These are phyloP conservation scores for Trametes punicea DNA, from an alignment of 768 basidiomycete species.

Conservation along the genomic window DNA sequence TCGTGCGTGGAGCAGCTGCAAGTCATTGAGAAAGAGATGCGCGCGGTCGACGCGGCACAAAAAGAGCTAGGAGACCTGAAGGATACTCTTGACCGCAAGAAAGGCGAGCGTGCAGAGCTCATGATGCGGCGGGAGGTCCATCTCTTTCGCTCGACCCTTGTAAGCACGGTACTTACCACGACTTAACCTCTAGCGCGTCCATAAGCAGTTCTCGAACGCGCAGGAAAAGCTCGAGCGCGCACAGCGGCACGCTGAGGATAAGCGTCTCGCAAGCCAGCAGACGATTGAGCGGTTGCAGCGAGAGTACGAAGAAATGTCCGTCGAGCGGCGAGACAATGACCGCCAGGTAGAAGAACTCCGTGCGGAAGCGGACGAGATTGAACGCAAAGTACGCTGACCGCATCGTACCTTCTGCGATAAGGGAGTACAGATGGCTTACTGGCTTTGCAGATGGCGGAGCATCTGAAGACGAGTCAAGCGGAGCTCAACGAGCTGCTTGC, in stretches of 20 bases:
- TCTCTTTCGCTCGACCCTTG: not conserved
- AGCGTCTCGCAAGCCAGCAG: slow-evolving; percentile 65
- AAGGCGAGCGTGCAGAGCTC: slow-evolving; percentile 71
- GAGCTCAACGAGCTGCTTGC: slow-evolving; percentile 79
- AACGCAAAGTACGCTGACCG: slow-evolving; percentile 50
- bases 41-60: slow-evolving; percentile 57
- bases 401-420: not conserved
- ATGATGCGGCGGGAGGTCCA: slow-evolving; percentile 64
- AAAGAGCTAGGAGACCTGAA: slow-evolving; percentile 67
- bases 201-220: slow-evolving; percentile 77
- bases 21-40: slow-evolving; percentile 65
- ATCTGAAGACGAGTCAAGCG: slow-evolving; percentile 66
- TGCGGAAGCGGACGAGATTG: slow-evolving; percentile 63
- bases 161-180: not conserved
- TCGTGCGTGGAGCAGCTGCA: slow-evolving; percentile 74
- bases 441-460: slow-evolving; percentile 64
- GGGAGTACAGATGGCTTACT: not conserved
- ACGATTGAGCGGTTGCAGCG: slow-evolving; percentile 72
- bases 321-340: slow-evolving; percentile 75
- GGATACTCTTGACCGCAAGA: slow-evolving; percentile 67
- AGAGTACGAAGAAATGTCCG: slow-evolving; percentile 77
- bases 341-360: slow-evolving; percentile 75
- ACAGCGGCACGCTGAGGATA: slow-evolving; percentile 77
- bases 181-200: slow-evolving; percentile 55
- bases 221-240: slow-evolving; percentile 79